A percentile compares a stretch with the other conserved stretches of the same genome.
These are phyloP conservation scores for Sambucus nigra DNA, from an alignment of 129 eudicot genomes.

Conservation along the genomic window DNA sequence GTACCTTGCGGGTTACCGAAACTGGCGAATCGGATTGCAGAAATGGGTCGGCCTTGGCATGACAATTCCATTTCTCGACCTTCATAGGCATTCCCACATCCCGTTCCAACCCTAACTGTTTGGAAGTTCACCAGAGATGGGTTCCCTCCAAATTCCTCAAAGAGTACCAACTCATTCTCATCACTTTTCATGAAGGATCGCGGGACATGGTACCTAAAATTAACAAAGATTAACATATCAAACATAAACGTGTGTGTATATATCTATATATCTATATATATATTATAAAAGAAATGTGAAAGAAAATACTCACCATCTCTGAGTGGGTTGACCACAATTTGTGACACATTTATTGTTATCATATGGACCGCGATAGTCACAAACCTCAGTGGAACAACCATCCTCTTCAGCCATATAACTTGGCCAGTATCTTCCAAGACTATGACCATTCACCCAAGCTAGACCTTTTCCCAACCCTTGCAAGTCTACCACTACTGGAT, in stretches of 20 bases:
- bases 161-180: constrained; percentile 44
- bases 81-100: constrained; percentile 39
- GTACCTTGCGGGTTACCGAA: constrained; percentile 41
- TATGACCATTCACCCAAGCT: constrained; percentile 62
- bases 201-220: constrained; percentile 58
- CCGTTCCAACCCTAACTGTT: constrained; percentile 26
- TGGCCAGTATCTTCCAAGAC: constrained; percentile 73
- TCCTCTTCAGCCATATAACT: constrained; percentile 25
- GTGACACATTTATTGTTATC: constrained; percentile 21
- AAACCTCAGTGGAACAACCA: constrained; percentile 31
- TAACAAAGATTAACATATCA: not conserved
- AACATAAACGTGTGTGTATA: not conserved
- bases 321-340: constrained; percentile 53
- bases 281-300: not conserved
- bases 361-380: constrained; percentile 60
- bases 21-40: constrained; percentile 32
- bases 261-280: not conserved
- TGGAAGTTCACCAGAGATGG: constrained; percentile 38
- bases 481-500: constrained; percentile 43
- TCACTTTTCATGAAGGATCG: constrained; percentile 31
- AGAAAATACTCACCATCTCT: constrained; percentile 27
- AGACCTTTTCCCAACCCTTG: constrained; percentile 55
- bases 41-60: constrained; percentile 31
- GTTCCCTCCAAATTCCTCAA: constrained; percentile 65
- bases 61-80: constrained; percentile 31